These are phyloP conservation scores for Gonapodya prolifera DNA, from an alignment of 192 early-diverging fungal species.

Conservation along the genomic window DNA sequence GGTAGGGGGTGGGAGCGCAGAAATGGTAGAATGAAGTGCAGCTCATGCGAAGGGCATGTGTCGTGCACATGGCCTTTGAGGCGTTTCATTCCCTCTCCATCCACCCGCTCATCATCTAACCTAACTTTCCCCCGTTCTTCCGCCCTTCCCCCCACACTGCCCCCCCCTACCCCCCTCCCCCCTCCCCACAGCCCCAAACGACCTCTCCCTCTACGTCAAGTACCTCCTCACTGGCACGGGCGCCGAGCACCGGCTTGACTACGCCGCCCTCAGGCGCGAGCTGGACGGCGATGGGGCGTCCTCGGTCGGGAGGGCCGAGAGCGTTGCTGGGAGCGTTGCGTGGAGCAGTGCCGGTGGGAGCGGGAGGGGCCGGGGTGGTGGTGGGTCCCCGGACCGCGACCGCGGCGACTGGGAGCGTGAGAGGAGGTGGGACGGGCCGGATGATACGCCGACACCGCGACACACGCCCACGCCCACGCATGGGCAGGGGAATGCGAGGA, in stretches of 20 bases:
- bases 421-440: not conserved
- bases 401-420: too few relatives aligned
- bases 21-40: too few relatives aligned
- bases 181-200: not conserved
- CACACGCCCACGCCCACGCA: not conserved
- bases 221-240: conserved; percentile 2
- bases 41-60: too few relatives aligned
- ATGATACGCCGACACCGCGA: not conserved
- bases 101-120: not conserved
- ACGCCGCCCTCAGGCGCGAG: not conserved
- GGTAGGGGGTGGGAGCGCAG: too few relatives aligned
- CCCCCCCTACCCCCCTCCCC: not conserved
- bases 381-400: too few relatives aligned
- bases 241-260: not conserved
- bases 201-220: not conserved
- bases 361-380: not conserved
- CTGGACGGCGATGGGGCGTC: not conserved
- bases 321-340: not conserved
- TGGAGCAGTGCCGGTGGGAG: not conserved
- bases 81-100: too few relatives aligned
- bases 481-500: not conserved
- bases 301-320: not conserved
- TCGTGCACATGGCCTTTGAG: too few relatives aligned
- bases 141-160: not conserved
- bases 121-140: not conserved